A percentile compares a stretch with the other conserved stretches of the same genome.
These are phyloP conservation scores for Polyporus tsugae DNA, from an alignment of 1,284 basidiomycete genomes.

Conservation along the genomic window DNA sequence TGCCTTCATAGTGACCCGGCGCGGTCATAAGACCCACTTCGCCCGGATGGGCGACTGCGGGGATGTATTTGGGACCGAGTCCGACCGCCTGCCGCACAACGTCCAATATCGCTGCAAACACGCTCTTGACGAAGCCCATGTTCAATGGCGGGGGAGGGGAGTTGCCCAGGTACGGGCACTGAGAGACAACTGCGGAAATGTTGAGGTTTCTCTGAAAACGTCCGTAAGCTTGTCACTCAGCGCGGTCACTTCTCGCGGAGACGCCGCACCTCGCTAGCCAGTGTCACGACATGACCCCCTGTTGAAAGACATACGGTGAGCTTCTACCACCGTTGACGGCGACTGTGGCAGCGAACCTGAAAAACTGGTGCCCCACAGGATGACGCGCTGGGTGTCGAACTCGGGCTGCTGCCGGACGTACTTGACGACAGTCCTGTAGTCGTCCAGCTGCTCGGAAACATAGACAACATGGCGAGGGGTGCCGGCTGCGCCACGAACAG, in stretches of 20 bases:
- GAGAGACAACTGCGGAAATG: conserved; percentile 43
- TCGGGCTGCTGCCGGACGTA: conserved; percentile 43
- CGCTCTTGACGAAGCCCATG: conserved; percentile 35
- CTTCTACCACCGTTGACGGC: too few species aligned
- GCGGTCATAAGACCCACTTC: conserved; percentile 24
- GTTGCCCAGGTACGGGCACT: conserved; percentile 47
- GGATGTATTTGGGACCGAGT: conserved; percentile 46
- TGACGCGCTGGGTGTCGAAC: conserved; percentile 44
- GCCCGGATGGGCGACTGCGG: conserved; percentile 28
- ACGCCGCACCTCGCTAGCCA: conserved; percentile 43
- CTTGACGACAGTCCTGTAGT: conserved; percentile 49
- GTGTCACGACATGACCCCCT: conserved; percentile 48
- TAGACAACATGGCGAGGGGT: conserved; percentile 43
- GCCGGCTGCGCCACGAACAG: conserved; percentile 40
- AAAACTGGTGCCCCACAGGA: conserved; percentile 49
- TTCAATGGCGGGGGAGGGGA: conserved; percentile 19
- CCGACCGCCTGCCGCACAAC: conserved; percentile 43
- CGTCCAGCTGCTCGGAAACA: conserved; percentile 48
- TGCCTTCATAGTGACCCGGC: conserved; percentile 18
- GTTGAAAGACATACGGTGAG: neutral
- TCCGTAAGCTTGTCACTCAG: neutral
- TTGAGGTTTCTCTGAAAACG: conserved; percentile 39
- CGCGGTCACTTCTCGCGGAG: neutral
- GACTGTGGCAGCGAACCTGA: conserved; percentile 28
- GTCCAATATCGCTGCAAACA: conserved; percentile 40